phyloP scores from a whole-genome alignment of 2,329 filamentous ascomycete genomes.

The Diaporthe citriasiana region DNA sequence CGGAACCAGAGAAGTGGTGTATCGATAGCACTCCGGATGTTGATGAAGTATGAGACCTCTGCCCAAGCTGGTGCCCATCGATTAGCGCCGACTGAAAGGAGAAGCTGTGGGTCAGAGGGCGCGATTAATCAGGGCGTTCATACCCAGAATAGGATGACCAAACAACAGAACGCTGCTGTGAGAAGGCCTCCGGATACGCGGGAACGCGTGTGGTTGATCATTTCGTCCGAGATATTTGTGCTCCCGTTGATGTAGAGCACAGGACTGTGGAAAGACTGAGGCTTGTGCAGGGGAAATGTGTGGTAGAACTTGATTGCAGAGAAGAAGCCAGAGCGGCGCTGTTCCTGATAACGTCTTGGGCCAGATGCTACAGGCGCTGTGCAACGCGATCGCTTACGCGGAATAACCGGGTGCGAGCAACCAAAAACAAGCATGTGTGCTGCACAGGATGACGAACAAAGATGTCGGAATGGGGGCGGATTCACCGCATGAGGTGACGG shows the following conservation, averaged over 20 bases:
- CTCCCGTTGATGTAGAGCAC: neutral
- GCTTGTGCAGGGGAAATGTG: neutral
- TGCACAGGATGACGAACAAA: neutral
- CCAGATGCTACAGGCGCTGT: neutral
- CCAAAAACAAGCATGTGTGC: too few relatives aligned
- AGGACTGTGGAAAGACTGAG: neutral
- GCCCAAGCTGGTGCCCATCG: neutral
- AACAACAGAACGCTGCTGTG: neutral
- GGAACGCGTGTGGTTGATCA: neutral
- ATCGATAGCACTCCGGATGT: neutral
- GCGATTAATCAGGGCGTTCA: neutral
- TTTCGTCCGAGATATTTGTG: neutral
- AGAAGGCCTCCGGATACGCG: neutral
- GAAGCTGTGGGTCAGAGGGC: neutral
- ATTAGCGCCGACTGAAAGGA: neutral
- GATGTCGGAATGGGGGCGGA: neutral
- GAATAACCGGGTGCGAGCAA: too few relatives aligned
- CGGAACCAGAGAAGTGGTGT: neutral
- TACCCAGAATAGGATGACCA: neutral
- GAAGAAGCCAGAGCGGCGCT: neutral
- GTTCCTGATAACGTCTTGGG: neutral
- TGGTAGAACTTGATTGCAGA: neutral
- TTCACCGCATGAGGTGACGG: neutral
- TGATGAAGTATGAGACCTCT: neutral
- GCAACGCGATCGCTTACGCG: neutral